A percentile compares a stretch with the other conserved stretches of the same genome.
These are phyloP conservation scores for Crithidia fasciculata DNA, from an alignment of 208 protist genomes.

Conservation along the genomic window DNA sequence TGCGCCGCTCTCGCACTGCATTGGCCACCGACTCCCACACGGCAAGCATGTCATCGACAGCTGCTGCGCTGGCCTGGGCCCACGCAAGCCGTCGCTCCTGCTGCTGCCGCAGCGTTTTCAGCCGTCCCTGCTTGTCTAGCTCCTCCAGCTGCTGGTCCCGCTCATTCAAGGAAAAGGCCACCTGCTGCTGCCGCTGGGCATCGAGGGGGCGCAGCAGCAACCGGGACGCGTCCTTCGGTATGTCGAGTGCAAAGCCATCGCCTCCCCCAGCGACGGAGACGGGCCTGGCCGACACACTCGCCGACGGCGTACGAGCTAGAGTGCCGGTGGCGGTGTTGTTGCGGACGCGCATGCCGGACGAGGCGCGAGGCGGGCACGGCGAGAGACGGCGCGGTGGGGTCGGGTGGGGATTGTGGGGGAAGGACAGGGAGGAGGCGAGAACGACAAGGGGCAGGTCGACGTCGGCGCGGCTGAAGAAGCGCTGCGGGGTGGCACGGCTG, in stretches of 20 bases:
- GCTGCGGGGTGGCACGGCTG: background rate
- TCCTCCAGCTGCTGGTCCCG: conserved; percentile 43
- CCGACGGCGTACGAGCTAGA: background rate
- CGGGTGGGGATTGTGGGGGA: background rate
- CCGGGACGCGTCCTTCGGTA: conserved; percentile 45
- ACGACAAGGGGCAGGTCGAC: background rate
- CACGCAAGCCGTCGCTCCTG: conserved; percentile 57
- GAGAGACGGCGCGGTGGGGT: background rate
- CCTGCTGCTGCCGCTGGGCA: conserved; percentile 39
- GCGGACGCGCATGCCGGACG: no score
- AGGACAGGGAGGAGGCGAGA: background rate
- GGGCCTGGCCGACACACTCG: conserved; percentile 4
- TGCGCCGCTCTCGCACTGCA: conserved; percentile 69
- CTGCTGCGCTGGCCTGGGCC: conserved; percentile 44
- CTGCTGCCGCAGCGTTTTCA: conserved; percentile 53
- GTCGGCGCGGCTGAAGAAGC: background rate
- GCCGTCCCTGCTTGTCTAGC: conserved; percentile 42
- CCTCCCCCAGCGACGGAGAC: background rate
- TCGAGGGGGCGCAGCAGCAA: conserved; percentile 62
- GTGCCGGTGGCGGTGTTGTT: no score
- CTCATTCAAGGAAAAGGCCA: conserved; percentile 42
- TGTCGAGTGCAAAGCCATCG: conserved; percentile 18
- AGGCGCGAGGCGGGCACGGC: background rate
- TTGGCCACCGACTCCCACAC: conserved; percentile 56
- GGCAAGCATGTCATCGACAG: conserved; percentile 37